Conservation (phyloP, 352 stramenopile genomes). For the Phytophthora cactorum region DNA sequence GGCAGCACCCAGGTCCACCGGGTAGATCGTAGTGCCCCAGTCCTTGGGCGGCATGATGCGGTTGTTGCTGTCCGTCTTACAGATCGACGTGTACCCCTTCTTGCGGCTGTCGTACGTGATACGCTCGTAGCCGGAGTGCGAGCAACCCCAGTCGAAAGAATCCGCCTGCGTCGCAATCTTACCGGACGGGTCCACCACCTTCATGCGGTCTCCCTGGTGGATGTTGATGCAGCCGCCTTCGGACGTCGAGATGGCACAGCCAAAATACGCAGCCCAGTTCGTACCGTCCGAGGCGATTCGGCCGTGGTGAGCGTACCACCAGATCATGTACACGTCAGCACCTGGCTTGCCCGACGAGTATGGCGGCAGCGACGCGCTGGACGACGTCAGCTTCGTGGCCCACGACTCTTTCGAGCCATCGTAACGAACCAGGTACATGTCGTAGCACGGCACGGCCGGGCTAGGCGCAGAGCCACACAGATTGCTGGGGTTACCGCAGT, state of each 20-base stretch:
- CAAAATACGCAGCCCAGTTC: conserved; percentile 72
- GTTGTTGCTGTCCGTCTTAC: neutral
- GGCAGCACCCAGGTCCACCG: neutral
- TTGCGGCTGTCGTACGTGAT: neutral
- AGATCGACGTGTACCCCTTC: neutral
- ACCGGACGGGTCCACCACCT: conserved; percentile 53
- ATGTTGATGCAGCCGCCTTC: conserved; percentile 70
- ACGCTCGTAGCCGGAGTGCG: neutral
- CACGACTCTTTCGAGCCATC: conserved; percentile 55
- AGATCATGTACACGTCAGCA: conserved; percentile 68
- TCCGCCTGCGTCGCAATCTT: conserved; percentile 43
- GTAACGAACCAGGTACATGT: conserved; percentile 68
- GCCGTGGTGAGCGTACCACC: conserved; percentile 73
- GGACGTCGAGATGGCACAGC: conserved; percentile 56
- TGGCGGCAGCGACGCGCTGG: conserved; percentile 53
- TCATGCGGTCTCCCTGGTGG: conserved; percentile 72
- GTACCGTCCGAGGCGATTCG: conserved; percentile 61
- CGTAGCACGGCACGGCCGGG: conserved; percentile 51
- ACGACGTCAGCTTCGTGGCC: conserved; percentile 64
- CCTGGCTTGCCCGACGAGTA: conserved; percentile 57
- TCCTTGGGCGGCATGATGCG: neutral
- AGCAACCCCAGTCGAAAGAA: conserved; percentile 64
- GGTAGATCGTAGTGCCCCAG: neutral
- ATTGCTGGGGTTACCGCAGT: conserved; percentile 65
- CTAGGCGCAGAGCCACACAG: conserved; percentile 47